These are phyloP conservation scores for Hippophae rhamnoides DNA, from an alignment of 306 rosid genomes.

Conservation along the genomic window DNA sequence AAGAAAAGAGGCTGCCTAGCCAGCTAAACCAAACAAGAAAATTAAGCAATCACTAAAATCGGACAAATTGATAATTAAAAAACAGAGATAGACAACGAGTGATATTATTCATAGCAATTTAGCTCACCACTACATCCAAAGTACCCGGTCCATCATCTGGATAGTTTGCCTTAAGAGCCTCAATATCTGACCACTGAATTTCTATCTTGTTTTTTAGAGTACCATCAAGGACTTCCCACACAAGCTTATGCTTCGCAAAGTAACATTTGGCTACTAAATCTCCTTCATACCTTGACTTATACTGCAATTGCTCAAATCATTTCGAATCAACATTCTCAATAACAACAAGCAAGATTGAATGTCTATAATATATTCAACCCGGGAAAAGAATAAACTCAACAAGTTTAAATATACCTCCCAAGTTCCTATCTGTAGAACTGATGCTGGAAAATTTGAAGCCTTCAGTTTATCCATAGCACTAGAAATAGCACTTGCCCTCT, in stretches of 20 bases:
- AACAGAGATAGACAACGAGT: not conserved
- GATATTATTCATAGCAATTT: no score
- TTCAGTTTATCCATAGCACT: slow-evolving; percentile 48
- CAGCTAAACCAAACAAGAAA: slow-evolving; percentile 36
- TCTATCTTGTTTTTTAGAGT: slow-evolving; percentile 86
- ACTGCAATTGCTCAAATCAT: slow-evolving; percentile 32
- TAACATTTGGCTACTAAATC: slow-evolving; percentile 84
- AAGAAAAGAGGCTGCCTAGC: slow-evolving; percentile 72
- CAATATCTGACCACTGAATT: slow-evolving; percentile 85
- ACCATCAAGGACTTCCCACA: slow-evolving; percentile 91
- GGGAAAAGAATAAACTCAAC: not conserved
- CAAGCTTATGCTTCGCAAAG: slow-evolving; percentile 80
- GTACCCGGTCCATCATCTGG: slow-evolving; percentile 70
- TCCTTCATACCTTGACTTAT: slow-evolving; percentile 72
- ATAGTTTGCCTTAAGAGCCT: slow-evolving; percentile 61
- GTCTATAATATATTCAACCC: not conserved
- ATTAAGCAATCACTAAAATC: slow-evolving; percentile 13
- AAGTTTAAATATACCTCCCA: slow-evolving; percentile 49
- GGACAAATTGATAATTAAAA: not conserved
- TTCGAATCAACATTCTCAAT: slow-evolving; percentile 8
- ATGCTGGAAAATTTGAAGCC: slow-evolving; percentile 68
- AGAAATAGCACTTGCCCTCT: slow-evolving; percentile 23
- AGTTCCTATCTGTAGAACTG: slow-evolving; percentile 57
- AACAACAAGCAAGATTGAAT: not conserved
- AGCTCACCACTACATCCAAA: slow-evolving; percentile 55